phyloP scores from a whole-genome alignment of 1,284 basidiomycete genomes.

The Cronartium quercuum region DNA sequence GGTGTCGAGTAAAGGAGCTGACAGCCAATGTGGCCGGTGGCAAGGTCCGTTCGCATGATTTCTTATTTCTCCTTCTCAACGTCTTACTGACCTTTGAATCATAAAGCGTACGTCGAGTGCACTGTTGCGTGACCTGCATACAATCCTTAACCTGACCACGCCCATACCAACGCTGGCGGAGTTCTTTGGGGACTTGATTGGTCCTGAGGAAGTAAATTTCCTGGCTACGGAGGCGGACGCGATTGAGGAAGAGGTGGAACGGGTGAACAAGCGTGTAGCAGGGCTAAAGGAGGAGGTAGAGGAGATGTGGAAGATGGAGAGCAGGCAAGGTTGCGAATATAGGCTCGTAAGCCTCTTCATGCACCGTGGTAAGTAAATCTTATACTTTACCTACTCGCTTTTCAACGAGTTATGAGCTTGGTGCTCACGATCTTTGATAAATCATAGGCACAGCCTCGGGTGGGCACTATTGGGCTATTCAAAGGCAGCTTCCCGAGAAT shows the following conservation, averaged over 20 bases:
- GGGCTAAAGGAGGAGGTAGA: conserved; percentile 67
- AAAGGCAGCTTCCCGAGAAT: conserved; percentile 66
- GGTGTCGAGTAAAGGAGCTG: conserved; percentile 63
- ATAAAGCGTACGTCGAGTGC: conserved; percentile 56
- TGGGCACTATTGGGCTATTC: conserved; percentile 66
- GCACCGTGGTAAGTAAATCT: conserved; percentile 63
- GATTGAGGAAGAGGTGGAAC: conserved; percentile 57
- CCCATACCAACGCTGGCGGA: conserved; percentile 43
- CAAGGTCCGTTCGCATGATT: conserved; percentile 47
- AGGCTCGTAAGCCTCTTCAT: conserved; percentile 93
- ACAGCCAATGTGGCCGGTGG: conserved; percentile 60
- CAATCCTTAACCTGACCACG: conserved; percentile 41
- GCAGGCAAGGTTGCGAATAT: conserved; percentile 59
- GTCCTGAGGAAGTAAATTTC: conserved; percentile 52
- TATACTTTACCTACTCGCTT: not conserved
- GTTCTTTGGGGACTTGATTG: conserved; percentile 42
- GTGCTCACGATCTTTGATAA: not conserved
- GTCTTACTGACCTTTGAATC: not conserved
- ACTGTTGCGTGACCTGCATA: conserved; percentile 52
- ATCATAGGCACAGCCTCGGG: conserved; percentile 10
- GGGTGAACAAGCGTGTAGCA: conserved; percentile 57
- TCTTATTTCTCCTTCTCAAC: not conserved
- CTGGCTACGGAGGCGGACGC: conserved; percentile 49
- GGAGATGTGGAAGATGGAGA: conserved; percentile 60
- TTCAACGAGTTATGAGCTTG: conserved; percentile 52